These are phyloP conservation scores for Hyphopichia wangnamkhiaoensis DNA, from an alignment of 1,139 yeast species.

Conservation along the genomic window DNA sequence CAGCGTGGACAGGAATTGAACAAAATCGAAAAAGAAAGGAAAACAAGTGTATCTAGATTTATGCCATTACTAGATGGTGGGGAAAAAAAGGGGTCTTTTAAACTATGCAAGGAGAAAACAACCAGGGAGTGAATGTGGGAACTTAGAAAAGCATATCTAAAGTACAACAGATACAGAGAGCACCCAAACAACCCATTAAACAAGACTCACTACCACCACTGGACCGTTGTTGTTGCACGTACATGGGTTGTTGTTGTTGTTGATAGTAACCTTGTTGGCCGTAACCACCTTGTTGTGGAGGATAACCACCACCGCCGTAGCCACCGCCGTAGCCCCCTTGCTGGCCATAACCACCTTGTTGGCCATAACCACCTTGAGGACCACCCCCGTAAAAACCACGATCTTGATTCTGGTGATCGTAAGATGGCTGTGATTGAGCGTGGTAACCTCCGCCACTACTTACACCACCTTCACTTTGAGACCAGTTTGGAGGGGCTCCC, in stretches of 20 bases:
- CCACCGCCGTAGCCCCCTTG: constrained; percentile 30
- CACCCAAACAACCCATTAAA: constrained; percentile 70
- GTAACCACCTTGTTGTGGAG: constrained; percentile 30
- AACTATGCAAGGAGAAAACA: not conserved
- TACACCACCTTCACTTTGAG: constrained; percentile 11
- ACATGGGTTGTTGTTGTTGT: constrained; percentile 66
- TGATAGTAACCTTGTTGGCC: constrained; percentile 20
- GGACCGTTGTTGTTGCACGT: constrained; percentile 57
- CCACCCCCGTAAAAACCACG: constrained; percentile 24
- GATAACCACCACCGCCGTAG: constrained; percentile 18
- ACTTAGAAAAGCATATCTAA: constrained; percentile 61
- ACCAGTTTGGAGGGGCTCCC: constrained; percentile 51
- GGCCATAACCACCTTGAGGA: constrained; percentile 10
- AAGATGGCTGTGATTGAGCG: constrained; percentile 41
- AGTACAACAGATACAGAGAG: constrained; percentile 73
- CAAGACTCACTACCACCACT: constrained; percentile 47
- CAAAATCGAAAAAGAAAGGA: too few relatives aligned
- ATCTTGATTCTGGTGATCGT: constrained; percentile 27
- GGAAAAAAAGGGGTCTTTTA: too few relatives aligned
- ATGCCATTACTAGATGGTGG: too few relatives aligned
- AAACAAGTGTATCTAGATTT: too few relatives aligned
- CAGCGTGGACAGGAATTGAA: too few relatives aligned
- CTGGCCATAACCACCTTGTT: constrained; percentile 26
- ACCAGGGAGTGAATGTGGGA: not conserved
- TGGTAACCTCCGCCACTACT: constrained; percentile 19